Evolutionary conservation across 2,329 filamentous ascomycete species (phyloP), one percentile per base, ranked within the genome.

Genomic region (Aspergillus ustus): DNA sequence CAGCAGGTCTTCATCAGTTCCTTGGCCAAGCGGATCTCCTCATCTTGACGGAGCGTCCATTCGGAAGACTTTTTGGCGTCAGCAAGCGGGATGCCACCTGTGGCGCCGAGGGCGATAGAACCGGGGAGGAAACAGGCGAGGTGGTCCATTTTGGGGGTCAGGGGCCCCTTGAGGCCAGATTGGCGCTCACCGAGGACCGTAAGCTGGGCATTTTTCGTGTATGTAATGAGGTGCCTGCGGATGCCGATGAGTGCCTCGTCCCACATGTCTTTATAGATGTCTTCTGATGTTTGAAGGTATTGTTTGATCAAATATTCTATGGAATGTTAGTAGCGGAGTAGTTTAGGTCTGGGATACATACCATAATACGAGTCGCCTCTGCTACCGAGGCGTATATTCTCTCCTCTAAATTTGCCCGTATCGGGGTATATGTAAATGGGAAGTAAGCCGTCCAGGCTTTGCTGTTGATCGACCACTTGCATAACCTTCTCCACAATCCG

Each of bases 1-100:
- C 94, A 97, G 83, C 95, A 99, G 1, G 95, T 98, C 63, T 97
- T 94, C 83, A 91, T 97, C 60, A 99, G 83, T 80, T 99, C 94
- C 66, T 87, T 87, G 1, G 95, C 93, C 29, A 99, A 87, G 63
- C 87, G 80, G 81, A 99, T 93, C 74, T 98, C 92, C 63, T 91
- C 90, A 61, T 97, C 93, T 70, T 96, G 89, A 73, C 90, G 85
- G 67, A 87, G 83, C 37, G 85, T 87, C 95, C 95, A 98, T 7
- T 81, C 84, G 0, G 87, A 80, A 1, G 85, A 81, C 73, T 91
- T 90, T 67, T 87, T 89, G 13, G 94, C 94, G 72, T 93, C 87
- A 0, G 85, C 83, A 62, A 97, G 87, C 0, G 89, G 86, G 37
- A 90, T 77, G 1, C 95, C 95, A 40, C 88, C 90, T 0, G 95